These are phyloP conservation scores for Eremomyces bilateralis DNA, from an alignment of 495 filamentous ascomycete species.

Conservation along the genomic window DNA sequence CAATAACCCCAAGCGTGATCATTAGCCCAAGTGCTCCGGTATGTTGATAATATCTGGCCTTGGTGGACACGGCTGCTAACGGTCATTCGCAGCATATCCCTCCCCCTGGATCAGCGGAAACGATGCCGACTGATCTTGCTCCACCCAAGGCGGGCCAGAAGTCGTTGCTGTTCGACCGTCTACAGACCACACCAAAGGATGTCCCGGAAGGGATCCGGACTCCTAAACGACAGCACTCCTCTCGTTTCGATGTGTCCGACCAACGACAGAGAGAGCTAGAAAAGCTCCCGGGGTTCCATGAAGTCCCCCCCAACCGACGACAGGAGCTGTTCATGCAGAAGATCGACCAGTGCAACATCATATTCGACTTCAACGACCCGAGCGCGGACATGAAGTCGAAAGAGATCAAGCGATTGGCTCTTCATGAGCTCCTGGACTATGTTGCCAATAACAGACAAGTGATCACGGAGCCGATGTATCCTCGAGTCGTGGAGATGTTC, in stretches of 20 bases:
- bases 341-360: constrained; percentile 99
- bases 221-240: constrained; percentile 90
- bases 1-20: constrained; percentile 66
- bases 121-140: constrained; percentile 93
- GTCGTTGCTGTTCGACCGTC: constrained; percentile 70
- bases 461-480: constrained; percentile 98
- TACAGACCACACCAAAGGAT: constrained; percentile 86
- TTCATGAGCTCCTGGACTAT: constrained; percentile 94
- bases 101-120: constrained; percentile 83
- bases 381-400: constrained; percentile 99
- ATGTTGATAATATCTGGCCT: constrained; percentile 22
- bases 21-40: constrained; percentile 91
- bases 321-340: constrained; percentile 99
- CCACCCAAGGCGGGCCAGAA: constrained; percentile 76
- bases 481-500: constrained; percentile 97
- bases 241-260: constrained; percentile 91
- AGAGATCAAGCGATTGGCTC: constrained; percentile 92
- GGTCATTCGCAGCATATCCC: constrained; percentile 51
- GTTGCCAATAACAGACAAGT: constrained; percentile 96
- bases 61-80: neutral
- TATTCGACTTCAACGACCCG: constrained; percentile 98
- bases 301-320: constrained; percentile 81
- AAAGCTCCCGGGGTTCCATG: constrained; percentile 96
- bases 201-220: constrained; percentile 87
- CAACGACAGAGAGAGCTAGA: constrained; percentile 79